phyloP scores from a whole-genome alignment of 148 eudicot genomes.

The Rhododendron griersonianum region DNA sequence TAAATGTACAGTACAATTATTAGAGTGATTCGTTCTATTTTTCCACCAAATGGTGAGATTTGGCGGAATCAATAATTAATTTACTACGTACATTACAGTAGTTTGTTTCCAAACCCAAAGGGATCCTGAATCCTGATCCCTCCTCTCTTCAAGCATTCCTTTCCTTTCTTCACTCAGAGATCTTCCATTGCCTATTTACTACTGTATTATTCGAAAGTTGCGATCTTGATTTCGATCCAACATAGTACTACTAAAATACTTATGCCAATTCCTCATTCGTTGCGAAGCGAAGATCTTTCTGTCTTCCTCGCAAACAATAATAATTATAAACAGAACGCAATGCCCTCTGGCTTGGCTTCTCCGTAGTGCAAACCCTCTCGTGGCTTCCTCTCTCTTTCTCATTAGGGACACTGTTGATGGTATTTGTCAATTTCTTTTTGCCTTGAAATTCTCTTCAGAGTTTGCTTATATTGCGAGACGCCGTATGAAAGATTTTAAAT shows the following conservation, averaged over 20 bases:
- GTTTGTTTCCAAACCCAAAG: not conserved
- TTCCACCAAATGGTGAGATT: no score
- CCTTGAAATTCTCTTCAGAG: not conserved
- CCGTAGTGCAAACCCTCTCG: not conserved
- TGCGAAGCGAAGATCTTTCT: not conserved
- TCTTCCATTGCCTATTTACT: not conserved
- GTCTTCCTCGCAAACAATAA: not conserved
- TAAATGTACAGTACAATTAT: no score
- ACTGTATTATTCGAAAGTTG: not conserved
- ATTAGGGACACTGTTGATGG: not conserved
- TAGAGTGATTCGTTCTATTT: no score
- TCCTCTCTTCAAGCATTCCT: not conserved
- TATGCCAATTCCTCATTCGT: not conserved
- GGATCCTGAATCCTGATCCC: not conserved
- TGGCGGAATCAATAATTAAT: no score
- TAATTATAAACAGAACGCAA: not conserved
- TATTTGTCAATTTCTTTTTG: not conserved
- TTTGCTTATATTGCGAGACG: not conserved
- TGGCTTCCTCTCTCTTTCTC: not conserved
- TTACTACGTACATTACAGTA: no score
- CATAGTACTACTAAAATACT: not conserved
- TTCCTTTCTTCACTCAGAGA: not conserved
- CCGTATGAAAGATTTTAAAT: not conserved
- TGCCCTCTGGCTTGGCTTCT: not conserved
- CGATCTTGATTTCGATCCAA: not conserved